Percentiles rank a stretch among this genome's conserved stretches.
Evolutionary conservation across 2,329 filamentous ascomycete species (phyloP).

Genomic region (Trichothecium roseum): DNA sequence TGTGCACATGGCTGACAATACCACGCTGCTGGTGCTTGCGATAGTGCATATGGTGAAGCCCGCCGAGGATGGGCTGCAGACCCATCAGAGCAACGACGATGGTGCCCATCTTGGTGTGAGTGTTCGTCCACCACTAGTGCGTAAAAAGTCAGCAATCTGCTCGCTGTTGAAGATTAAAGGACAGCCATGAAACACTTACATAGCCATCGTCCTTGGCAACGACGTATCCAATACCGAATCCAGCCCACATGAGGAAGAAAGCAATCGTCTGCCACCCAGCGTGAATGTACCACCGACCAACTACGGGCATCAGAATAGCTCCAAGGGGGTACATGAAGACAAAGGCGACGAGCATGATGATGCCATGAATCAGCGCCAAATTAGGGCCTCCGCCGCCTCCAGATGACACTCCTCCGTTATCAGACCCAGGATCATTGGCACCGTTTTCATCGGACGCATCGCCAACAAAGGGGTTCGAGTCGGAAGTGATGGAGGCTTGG

Average conservation of each 20-base stretch:
- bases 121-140: constrained; percentile 36
- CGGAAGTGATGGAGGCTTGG: constrained; percentile 31
- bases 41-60: constrained; percentile 46
- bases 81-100: constrained; percentile 42
- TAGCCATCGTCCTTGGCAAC: constrained; percentile 26
- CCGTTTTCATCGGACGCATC: constrained; percentile 5
- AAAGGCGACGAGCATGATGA: constrained; percentile 51
- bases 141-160: constrained; percentile 9
- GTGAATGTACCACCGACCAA: constrained; percentile 49
- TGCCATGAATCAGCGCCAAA: constrained; percentile 37
- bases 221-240: constrained; percentile 46
- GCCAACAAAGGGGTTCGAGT: constrained; percentile 41
- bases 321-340: constrained; percentile 50
- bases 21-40: constrained; percentile 35
- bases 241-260: constrained; percentile 48
- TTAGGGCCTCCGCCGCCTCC: constrained; percentile 9
- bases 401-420: constrained; percentile 7
- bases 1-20: constrained; percentile 43
- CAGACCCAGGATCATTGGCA: constrained; percentile 3
- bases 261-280: constrained; percentile 42
- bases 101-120: constrained; percentile 47
- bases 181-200: constrained; percentile 24
- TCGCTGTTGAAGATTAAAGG: constrained; percentile 5
- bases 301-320: constrained; percentile 47
- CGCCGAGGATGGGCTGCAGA: constrained; percentile 48